These are phyloP conservation scores for Irpex sp. DNA, from an alignment of 1,284 basidiomycete genomes.

Conservation along the genomic window DNA sequence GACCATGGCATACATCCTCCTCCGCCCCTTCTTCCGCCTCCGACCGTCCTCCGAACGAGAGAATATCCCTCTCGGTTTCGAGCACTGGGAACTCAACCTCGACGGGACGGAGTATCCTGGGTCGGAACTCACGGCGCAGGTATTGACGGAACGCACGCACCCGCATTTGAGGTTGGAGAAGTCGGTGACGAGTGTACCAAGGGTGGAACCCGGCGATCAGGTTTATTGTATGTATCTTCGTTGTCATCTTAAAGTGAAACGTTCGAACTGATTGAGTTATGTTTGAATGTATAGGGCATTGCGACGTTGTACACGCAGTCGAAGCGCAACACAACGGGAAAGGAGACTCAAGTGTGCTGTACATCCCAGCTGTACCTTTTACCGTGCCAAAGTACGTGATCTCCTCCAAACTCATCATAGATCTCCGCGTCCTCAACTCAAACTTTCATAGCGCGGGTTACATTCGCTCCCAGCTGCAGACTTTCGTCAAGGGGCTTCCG, in stretches of 20 bases:
- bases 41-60: slow-evolving; percentile 11
- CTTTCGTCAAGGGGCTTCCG: slow-evolving; percentile 55
- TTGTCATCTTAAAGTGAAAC: too few relatives aligned
- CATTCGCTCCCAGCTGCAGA: slow-evolving; percentile 53
- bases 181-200: slow-evolving; percentile 50
- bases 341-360: slow-evolving; percentile 71
- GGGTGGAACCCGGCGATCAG: slow-evolving; percentile 69
- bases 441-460: slow-evolving; percentile 47
- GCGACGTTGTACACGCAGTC: slow-evolving; percentile 71
- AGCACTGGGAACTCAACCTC: slow-evolving; percentile 64
- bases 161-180: slow-evolving; percentile 64
- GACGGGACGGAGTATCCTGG: slow-evolving; percentile 61
- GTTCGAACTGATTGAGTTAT: neutral
- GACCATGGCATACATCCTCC: slow-evolving; percentile 64
- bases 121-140: slow-evolving; percentile 59
- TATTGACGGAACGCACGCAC: slow-evolving; percentile 59
- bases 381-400: slow-evolving; percentile 55
- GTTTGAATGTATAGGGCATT: slow-evolving; percentile 43
- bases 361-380: slow-evolving; percentile 76
- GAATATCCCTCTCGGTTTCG: slow-evolving; percentile 30
- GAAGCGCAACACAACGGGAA: slow-evolving; percentile 58
- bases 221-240: slow-evolving; percentile 51
- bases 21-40: slow-evolving; percentile 73
- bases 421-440: neutral
- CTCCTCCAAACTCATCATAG: neutral